Conservation (phyloP, 2,329 filamentous ascomycete species). For the Phyllosticta citrichinensis region DNA sequence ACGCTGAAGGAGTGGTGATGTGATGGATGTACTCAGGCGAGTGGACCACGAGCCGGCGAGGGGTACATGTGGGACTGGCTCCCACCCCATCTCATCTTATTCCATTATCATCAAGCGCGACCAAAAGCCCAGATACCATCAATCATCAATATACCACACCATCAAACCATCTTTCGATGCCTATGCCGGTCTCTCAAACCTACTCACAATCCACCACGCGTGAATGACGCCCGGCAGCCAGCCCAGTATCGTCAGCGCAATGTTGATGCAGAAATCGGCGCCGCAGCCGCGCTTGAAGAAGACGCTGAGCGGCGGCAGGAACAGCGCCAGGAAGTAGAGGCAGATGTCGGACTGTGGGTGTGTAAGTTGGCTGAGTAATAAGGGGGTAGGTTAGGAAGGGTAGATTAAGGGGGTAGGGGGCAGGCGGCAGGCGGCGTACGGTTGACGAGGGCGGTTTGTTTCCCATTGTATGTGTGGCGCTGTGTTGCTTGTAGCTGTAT, state of each 20-base stretch:
- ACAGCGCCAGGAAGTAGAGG: conserved; percentile 24
- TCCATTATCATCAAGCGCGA: no score
- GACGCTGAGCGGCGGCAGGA: conserved; percentile 31
- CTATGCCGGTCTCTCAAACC: neutral
- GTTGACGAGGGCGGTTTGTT: neutral
- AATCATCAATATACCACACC: neutral
- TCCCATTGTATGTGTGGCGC: neutral
- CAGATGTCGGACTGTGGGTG: conserved; percentile 16
- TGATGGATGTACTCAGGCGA: neutral
- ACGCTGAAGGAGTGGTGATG: conserved; percentile 26
- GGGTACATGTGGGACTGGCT: no score
- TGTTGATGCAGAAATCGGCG: conserved; percentile 33
- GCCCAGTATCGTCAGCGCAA: conserved; percentile 27
- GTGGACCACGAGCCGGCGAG: neutral
- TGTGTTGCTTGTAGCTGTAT: neutral
- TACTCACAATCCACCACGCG: neutral
- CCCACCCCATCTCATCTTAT: no score
- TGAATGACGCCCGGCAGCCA: conserved; percentile 23
- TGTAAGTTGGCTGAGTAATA: neutral
- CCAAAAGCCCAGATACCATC: no score
- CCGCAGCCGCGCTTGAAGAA: conserved; percentile 30
- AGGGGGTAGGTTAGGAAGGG: neutral
- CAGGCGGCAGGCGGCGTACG: neutral
- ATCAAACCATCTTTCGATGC: neutral
- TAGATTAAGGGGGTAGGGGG: neutral